phyloP scores from a whole-genome alignment of 495 filamentous ascomycete species.

The Aspergillus affinis region DNA sequence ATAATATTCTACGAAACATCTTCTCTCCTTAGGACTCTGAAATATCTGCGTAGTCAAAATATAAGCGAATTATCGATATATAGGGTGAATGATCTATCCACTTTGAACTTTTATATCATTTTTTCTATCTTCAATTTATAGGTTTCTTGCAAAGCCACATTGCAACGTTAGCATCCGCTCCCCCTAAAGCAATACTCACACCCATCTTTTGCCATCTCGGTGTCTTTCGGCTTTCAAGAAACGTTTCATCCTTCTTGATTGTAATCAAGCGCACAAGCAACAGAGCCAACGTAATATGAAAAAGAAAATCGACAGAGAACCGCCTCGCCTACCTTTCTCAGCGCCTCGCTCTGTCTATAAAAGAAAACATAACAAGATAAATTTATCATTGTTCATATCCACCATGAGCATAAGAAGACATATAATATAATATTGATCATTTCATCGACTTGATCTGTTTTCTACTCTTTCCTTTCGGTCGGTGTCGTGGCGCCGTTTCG shows the following conservation, averaged over 20 bases:
- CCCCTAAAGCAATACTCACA: background rate
- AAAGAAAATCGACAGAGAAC: background rate
- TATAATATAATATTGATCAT: constrained; percentile 3
- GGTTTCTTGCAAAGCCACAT: background rate
- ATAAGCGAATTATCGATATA: no score
- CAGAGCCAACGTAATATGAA: background rate
- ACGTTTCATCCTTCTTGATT: background rate
- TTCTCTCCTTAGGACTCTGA: no score
- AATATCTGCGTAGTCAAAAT: no score
- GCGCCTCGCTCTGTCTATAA: background rate
- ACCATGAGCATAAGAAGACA: background rate
- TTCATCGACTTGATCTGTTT: background rate
- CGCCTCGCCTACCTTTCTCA: background rate
- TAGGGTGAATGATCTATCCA: no score
- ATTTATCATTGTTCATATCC: constrained; percentile 7
- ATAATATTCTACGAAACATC: background rate
- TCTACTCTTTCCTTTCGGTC: constrained; percentile 29
- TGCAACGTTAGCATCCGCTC: background rate
- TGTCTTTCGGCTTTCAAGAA: background rate
- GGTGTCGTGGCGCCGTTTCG: constrained; percentile 44
- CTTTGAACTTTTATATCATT: background rate
- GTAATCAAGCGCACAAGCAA: background rate
- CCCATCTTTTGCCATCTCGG: no score
- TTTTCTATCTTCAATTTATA: background rate
- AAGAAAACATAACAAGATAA: constrained; percentile 1